Percentiles rank a stretch among this genome's conserved stretches.
These are phyloP conservation scores for Paraphaeosphaeria sporulosa DNA, from an alignment of 2,329 filamentous ascomycete genomes.

Conservation along the genomic window DNA sequence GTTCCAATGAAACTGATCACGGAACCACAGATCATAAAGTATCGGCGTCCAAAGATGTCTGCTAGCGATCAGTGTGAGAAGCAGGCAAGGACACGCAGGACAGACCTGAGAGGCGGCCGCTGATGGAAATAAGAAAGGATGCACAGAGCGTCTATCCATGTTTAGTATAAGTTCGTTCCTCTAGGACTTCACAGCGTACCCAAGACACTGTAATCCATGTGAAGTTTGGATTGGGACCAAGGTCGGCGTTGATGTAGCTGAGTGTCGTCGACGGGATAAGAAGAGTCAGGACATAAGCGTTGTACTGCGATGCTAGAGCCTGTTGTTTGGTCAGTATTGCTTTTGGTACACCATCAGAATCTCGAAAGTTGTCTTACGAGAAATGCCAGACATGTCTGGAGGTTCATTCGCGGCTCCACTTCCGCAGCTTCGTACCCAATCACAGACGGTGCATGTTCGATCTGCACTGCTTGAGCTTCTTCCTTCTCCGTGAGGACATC, in stretches of 20 bases:
- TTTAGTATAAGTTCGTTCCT: neutral
- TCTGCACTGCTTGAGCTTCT: constrained; percentile 6
- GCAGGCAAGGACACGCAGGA: neutral
- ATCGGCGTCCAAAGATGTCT: constrained; percentile 21
- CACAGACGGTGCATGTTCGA: constrained; percentile 6
- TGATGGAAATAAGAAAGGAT: constrained; percentile 19
- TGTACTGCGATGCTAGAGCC: constrained; percentile 20
- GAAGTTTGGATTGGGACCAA: constrained; percentile 16
- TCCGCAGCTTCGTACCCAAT: constrained; percentile 13
- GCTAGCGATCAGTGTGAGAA: neutral
- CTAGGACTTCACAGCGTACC: constrained; percentile 2
- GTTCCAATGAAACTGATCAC: constrained; percentile 25
- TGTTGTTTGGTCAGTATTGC: neutral
- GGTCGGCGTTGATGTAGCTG: constrained; percentile 18
- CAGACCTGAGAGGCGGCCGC: constrained; percentile 15
- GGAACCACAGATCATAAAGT: constrained; percentile 19
- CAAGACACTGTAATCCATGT: constrained; percentile 18
- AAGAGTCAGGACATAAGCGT: constrained; percentile 17
- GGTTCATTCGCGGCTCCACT: constrained; percentile 19
- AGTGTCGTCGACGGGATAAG: constrained; percentile 17
- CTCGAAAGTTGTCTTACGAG: constrained; percentile 2
- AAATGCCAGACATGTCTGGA: constrained; percentile 18
- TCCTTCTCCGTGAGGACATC: constrained; percentile 16
- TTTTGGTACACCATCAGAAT: neutral
- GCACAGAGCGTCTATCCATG: constrained; percentile 14